Evolutionary conservation across 129 eudicot species (phyloP), one percentile per base, ranked within the genome.

Genomic region (Flaveria bidentis): DNA sequence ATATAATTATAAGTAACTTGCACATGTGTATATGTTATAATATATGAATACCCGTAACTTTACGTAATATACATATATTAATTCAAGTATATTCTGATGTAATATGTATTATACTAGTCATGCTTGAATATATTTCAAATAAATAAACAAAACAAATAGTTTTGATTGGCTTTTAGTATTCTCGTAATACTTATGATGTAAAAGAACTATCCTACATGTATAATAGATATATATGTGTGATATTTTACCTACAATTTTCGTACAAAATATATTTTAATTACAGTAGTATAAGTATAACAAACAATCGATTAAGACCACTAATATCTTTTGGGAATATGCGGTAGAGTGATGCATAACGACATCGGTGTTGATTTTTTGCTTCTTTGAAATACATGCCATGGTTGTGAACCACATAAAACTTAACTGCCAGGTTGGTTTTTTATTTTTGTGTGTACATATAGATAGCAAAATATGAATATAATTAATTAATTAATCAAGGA

Each of bases 361-460:
- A 41, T 7, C 12, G 62, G 44, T 53, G 68, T 80, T 53, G 69
- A 65, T 80, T 30, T 80, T 78, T 80, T 62, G 61, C 22, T 61
- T 53, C 15, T 22, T 62, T 41, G 44, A 16, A 74, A 23, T 65
- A 65, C 30, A 64, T 41, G 51, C 42, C 62, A 64, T 17, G 28
- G 36, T 72, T 80, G 49, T 49, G 64, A 80, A 45, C 83, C 74
- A 80, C 78, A 73, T 73, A 66, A 73, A 63, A 55, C 58, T 55
- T 67, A 67, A 28, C 71, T 25, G 67, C 58, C 50, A 26, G 67
- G 74, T 26, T 36, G 78, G 60, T 11, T 9, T 72, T 79, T 73
- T 36, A 70, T 45, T 52, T n/a, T n/a, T 60, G 22, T 39, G 12
- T 64, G 30, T 42, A 20, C 5, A 36, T 9, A 36, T 51, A 39